phyloP scores from a whole-genome alignment of 495 filamentous ascomycete genomes.

The Penicillium canariense region DNA sequence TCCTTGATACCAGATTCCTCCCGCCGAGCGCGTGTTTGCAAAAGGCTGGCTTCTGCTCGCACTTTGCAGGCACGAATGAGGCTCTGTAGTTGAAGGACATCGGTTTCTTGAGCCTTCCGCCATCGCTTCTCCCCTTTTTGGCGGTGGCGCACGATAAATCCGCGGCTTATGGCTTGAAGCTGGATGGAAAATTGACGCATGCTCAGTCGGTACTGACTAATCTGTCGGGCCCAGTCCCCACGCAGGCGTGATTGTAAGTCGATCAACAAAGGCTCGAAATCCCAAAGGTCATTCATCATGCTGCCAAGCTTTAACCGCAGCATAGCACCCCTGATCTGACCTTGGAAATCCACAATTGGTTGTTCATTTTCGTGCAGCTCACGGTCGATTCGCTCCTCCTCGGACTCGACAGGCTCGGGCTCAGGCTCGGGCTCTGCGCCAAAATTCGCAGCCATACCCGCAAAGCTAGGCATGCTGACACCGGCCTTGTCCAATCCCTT shows the following conservation, averaged over 20 bases:
- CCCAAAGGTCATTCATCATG: slow-evolving; percentile 88
- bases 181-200: slow-evolving; percentile 74
- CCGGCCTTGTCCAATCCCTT: slow-evolving; percentile 95
- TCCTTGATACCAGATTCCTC: slow-evolving; percentile 56
- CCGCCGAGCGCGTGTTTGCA: slow-evolving; percentile 59
- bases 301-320: slow-evolving; percentile 74
- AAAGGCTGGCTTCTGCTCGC: slow-evolving; percentile 61
- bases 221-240: slow-evolving; percentile 74
- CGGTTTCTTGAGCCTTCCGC: slow-evolving; percentile 67
- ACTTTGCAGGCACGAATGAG: slow-evolving; percentile 75
- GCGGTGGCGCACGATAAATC: slow-evolving; percentile 69
- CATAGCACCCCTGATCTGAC: slow-evolving; percentile 80
- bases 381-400: slow-evolving; percentile 84
- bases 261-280: slow-evolving; percentile 71
- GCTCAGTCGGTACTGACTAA: slow-evolving; percentile 71
- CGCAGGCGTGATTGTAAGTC: slow-evolving; percentile 82
- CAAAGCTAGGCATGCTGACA: slow-evolving; percentile 94
- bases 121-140: slow-evolving; percentile 58
- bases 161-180: slow-evolving; percentile 76
- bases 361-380: slow-evolving; percentile 75
- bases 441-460: slow-evolving; percentile 94
- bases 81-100: slow-evolving; percentile 80
- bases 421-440: slow-evolving; percentile 72
- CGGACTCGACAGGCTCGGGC: slow-evolving; percentile 75
- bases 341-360: slow-evolving; percentile 75